Evolutionary conservation across 1,284 basidiomycete genomes (phyloP), one percentile per base, ranked within the genome.

Genomic region (Kwoniella shivajii): DNA sequence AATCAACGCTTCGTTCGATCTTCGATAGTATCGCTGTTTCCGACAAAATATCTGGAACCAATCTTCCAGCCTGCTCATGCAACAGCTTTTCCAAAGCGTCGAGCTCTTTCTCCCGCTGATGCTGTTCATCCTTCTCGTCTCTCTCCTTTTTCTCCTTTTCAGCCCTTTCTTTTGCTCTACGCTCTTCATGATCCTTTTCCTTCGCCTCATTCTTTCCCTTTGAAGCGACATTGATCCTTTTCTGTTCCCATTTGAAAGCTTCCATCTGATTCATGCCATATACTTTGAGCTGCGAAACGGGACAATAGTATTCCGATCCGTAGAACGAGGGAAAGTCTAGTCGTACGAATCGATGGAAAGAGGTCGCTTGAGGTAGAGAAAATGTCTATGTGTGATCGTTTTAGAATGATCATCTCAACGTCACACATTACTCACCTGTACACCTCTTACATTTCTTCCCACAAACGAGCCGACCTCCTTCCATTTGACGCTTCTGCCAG

Each of bases 191-290:
- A 22, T 67, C 59, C 26, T 46, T 56, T 44, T 67, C 69, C 50
- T 67, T 68, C 30, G 65, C 69, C 56, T 65, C 60, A 9, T 66
- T 67, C 54, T 65, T 67, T 18, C 63, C 61, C 33, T 58, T 61
- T 3, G 59, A 54, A 5, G 31, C 49, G 2, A 64, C 67, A 24
- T 60, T 68, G 6, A 68, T 50, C 9, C 69, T 52, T 49, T 68
- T 73, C 27, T 85, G 84, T 59, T 92, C 91, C 86, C 90, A 89
- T 67, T 95, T 91, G 84, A 89, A 97, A 65, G 95, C 88, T 66
- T 99, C 95, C 67, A 98, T 87, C 79, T 98, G 93, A 11, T 94
- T 98, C 62, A 97, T 85, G 3, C 96, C 95, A 66, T 94, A 98
- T 1, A 97, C 92, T 30, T 93, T 87, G 27, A 99, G 83, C 1